These are phyloP conservation scores for Hordeum marinum DNA, from an alignment of 176 grass and related monocot genomes.

Conservation along the genomic window DNA sequence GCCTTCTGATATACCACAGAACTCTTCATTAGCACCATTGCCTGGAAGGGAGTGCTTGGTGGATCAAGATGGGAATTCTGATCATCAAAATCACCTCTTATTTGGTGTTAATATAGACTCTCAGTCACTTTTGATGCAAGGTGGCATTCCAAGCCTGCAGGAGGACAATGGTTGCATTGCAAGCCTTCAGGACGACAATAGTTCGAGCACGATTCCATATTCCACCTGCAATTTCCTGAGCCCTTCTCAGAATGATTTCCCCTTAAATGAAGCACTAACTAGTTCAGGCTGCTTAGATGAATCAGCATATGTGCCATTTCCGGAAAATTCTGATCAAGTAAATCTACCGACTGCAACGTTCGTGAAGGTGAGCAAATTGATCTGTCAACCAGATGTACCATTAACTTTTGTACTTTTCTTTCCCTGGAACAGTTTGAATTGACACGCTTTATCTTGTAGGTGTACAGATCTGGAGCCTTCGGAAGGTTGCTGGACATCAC, in stretches of 20 bases:
- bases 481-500: conserved; percentile 84
- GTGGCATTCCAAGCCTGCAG: conserved; percentile 48
- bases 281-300: conserved; percentile 56
- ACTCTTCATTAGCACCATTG: conserved; percentile 57
- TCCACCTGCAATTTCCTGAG: conserved; percentile 63
- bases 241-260: conserved; percentile 57
- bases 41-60: conserved; percentile 60
- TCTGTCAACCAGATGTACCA: background rate
- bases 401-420: background rate
- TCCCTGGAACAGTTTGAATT: background rate
- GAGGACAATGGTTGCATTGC: conserved; percentile 47
- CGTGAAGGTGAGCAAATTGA: conserved; percentile 67
- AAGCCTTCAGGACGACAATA: conserved; percentile 40
- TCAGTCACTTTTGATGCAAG: conserved; percentile 68
- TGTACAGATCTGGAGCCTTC: conserved; percentile 67
- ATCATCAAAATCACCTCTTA: conserved; percentile 65
- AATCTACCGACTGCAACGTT: conserved; percentile 53
- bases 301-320: conserved; percentile 41
- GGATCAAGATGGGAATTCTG: conserved; percentile 52
- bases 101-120: conserved; percentile 86
- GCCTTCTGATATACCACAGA: conserved; percentile 35
- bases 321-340: conserved; percentile 50
- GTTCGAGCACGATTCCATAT: conserved; percentile 47
- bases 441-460: conserved; percentile 40
- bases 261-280: conserved; percentile 60